Percentiles rank a stretch among this genome's conserved stretches.
These are phyloP conservation scores for Penicillium concentricum DNA, from an alignment of 2,329 filamentous ascomycete species.

Conservation along the genomic window DNA sequence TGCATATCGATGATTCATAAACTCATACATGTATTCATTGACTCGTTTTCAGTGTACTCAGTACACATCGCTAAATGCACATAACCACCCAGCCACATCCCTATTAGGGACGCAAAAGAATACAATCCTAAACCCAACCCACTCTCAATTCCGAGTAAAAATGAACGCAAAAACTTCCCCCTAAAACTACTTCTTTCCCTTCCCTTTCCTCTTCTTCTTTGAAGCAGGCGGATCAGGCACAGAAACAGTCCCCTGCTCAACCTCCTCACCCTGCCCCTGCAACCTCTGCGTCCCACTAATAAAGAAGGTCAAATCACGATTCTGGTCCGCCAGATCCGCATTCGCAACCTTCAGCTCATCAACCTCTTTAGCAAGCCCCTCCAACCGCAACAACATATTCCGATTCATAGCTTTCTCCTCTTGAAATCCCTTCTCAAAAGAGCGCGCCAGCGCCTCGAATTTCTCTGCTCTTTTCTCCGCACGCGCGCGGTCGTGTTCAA, in stretches of 20 bases:
- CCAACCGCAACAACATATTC: constrained; percentile 74
- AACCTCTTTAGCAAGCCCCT: constrained; percentile 62
- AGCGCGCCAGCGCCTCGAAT: constrained; percentile 72
- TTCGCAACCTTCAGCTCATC: constrained; percentile 60
- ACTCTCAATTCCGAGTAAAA: neutral
- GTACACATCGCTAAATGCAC: neutral
- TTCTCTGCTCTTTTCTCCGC: constrained; percentile 68
- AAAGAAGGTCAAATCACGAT: constrained; percentile 82
- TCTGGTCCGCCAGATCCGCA: constrained; percentile 77
- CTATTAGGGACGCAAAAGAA: neutral
- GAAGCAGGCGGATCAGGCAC: constrained; percentile 55
- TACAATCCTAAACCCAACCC: neutral
- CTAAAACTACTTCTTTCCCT: constrained; percentile 2
- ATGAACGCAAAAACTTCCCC: neutral
- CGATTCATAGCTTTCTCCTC: constrained; percentile 86
- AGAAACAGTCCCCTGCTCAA: constrained; percentile 70
- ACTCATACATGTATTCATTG: neutral
- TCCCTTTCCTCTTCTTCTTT: constrained; percentile 46
- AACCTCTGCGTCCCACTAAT: constrained; percentile 81
- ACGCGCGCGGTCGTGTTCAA: constrained; percentile 72
- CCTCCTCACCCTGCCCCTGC: constrained; percentile 67
- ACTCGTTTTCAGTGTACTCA: neutral
- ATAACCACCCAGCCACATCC: neutral
- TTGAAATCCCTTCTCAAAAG: constrained; percentile 70
- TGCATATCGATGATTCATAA: neutral